Percentiles rank a stretch among this genome's conserved stretches.
Evolutionary conservation across 23 red algal genomes (phyloP).

Genomic region (Rhodosorus marinus): DNA sequence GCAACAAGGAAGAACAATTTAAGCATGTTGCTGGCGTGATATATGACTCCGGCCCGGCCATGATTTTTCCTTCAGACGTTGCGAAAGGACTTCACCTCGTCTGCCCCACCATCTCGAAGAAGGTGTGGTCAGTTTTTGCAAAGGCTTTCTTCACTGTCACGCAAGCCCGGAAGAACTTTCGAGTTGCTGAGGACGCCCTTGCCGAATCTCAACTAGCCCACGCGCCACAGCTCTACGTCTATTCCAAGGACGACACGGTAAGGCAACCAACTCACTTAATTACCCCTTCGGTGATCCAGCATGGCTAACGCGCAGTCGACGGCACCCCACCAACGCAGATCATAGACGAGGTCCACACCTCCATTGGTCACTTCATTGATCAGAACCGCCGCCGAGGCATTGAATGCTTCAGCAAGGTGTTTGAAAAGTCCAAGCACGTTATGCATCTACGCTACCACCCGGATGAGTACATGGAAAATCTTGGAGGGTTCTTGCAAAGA

Average conservation of each 20-base stretch:
- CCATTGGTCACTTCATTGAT: conserved; percentile 72
- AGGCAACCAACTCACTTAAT: too few relatives aligned
- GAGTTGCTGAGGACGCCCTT: conserved; percentile 55
- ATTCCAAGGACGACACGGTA: conserved; percentile 82
- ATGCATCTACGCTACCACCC: conserved; percentile 75
- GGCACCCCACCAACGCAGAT: too few relatives aligned
- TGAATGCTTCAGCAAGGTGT: conserved; percentile 78
- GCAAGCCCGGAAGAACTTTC: conserved; percentile 34
- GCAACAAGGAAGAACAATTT: conserved; percentile 38
- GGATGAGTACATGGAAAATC: conserved; percentile 65
- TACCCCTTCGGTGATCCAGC: too few relatives aligned
- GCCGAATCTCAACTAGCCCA: conserved; percentile 39
- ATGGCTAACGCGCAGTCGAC: too few relatives aligned
- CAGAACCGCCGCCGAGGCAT: conserved; percentile 60
- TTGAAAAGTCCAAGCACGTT: conserved; percentile 70
- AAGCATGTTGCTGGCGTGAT: conserved; percentile 64
- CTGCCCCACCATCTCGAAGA: conserved; percentile 44
- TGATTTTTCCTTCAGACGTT: conserved; percentile 51
- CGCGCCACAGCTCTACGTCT: conserved; percentile 94
- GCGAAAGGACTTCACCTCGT: conserved; percentile 77
- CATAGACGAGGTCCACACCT: conserved; percentile 33
- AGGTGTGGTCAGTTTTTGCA: conserved; percentile 52
- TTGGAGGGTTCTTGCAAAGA: conserved; percentile 48
- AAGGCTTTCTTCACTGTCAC: conserved; percentile 48
- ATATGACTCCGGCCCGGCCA: conserved; percentile 84